Evolutionary conservation across 192 early-diverging fungal genomes (phyloP).

Genomic region (Backusella tuberculispora): DNA sequence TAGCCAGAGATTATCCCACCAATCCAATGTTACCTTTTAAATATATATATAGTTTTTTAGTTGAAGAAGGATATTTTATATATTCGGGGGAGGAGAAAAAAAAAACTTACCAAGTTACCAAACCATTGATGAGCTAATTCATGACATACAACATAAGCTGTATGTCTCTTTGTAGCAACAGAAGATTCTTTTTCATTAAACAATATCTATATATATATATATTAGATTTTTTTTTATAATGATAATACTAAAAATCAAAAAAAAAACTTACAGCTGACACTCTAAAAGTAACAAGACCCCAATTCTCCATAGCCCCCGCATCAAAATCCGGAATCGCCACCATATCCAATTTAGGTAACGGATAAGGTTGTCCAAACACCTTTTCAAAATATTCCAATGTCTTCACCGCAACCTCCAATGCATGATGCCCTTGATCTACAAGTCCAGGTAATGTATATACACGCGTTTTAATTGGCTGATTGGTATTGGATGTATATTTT

Average conservation of each 20-base stretch:
- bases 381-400: constrained; percentile 86
- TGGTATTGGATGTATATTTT: constrained; percentile 68
- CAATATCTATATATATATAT: constrained; percentile 66
- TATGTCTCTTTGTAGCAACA: constrained; percentile 71
- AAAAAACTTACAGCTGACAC: constrained; percentile 43
- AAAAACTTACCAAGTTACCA: constrained; percentile 87
- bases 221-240: too few species aligned
- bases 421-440: constrained; percentile 79
- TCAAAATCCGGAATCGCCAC: constrained; percentile 92
- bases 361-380: constrained; percentile 85
- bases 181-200: constrained; percentile 77
- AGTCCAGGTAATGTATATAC: constrained; percentile 84
- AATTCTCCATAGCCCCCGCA: constrained; percentile 94
- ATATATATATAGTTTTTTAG: not conserved
- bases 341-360: constrained; percentile 86
- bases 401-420: constrained; percentile 73
- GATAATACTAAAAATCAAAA: not conserved
- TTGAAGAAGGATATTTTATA: not conserved
- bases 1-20: constrained; percentile 51
- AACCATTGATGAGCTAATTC: constrained; percentile 89
- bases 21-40: constrained; percentile 27
- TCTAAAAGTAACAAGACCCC: constrained; percentile 95
- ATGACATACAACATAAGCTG: constrained; percentile 89
- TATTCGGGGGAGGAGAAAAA: not conserved
- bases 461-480: constrained; percentile 75